phyloP scores from a whole-genome alignment of 108 stramenopile species.

The Fistulifera pelliculosa region DNA sequence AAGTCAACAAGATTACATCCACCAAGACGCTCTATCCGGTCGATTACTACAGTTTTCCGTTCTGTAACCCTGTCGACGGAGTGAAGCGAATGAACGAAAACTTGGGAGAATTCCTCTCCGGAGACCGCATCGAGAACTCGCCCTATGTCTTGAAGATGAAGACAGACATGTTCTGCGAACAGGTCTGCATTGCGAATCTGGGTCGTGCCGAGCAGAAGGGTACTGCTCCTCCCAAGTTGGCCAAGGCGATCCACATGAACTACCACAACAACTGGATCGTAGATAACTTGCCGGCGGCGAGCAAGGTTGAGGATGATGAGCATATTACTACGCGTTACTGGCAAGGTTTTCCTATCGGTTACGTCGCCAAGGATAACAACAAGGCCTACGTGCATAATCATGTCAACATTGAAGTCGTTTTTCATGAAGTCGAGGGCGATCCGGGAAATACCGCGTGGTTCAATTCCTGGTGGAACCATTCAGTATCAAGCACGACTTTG shows the following conservation, averaged over 20 bases:
- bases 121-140: slow-evolving; percentile 95
- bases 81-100: slow-evolving; percentile 86
- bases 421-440: slow-evolving; percentile 81
- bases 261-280: slow-evolving; percentile 99
- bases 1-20: slow-evolving; percentile 89
- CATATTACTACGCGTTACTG: slow-evolving; percentile 71
- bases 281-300: slow-evolving; percentile 91
- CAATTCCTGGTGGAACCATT: slow-evolving; percentile 94
- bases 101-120: slow-evolving; percentile 96
- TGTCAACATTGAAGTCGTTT: slow-evolving; percentile 90
- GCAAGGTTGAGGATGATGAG: slow-evolving; percentile 61
- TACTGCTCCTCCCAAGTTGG: slow-evolving; percentile 67
- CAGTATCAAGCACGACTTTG: slow-evolving; percentile 89
- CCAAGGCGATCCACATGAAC: slow-evolving; percentile 83
- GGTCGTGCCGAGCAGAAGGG: slow-evolving; percentile 59
- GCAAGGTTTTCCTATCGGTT: slow-evolving; percentile 95
- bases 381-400: slow-evolving; percentile 92
- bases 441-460: slow-evolving; percentile 75
- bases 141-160: slow-evolving; percentile 95
- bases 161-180: slow-evolving; percentile 87
- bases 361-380: slow-evolving; percentile 46
- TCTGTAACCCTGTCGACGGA: slow-evolving; percentile 85
- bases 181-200: slow-evolving; percentile 77
- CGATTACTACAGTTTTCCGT: slow-evolving; percentile 94
- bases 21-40: slow-evolving; percentile 84